Evolutionary conservation across 2,329 filamentous ascomycete genomes (phyloP).

Genomic region (Neonectria punicea): DNA sequence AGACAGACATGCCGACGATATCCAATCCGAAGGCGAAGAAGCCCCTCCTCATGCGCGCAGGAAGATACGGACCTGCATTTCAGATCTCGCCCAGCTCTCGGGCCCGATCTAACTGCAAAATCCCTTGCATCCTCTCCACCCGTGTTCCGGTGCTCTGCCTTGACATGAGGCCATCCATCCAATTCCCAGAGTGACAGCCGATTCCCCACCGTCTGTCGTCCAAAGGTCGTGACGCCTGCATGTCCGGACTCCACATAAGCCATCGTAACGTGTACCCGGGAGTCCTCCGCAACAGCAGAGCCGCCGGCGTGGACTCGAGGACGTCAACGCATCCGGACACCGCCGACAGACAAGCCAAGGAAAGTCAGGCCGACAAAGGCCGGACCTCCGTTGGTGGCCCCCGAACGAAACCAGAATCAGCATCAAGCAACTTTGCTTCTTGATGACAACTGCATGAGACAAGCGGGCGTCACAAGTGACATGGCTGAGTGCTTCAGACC

Average conservation of each 20-base stretch:
- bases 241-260: slow-evolving; percentile 21
- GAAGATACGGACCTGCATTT: slow-evolving; percentile 15
- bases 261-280: slow-evolving; percentile 4
- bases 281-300: slow-evolving; percentile 16
- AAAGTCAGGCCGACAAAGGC: background rate
- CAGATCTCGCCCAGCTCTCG: slow-evolving; percentile 17
- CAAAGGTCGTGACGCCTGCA: slow-evolving; percentile 28
- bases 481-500: slow-evolving; percentile 9
- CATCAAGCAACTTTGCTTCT: slow-evolving; percentile 18
- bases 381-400: background rate
- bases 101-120: slow-evolving; percentile 27
- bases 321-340: slow-evolving; percentile 9
- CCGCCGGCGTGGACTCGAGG: slow-evolving; percentile 17
- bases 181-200: slow-evolving; percentile 28
- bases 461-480: slow-evolving; percentile 20
- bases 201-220: slow-evolving; percentile 32
- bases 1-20: slow-evolving; percentile 12
- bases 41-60: slow-evolving; percentile 5
- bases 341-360: slow-evolving; percentile 14
- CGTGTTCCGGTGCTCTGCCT: slow-evolving; percentile 20
- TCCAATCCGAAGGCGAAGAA: slow-evolving; percentile 5
- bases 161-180: slow-evolving; percentile 30
- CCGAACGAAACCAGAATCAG: background rate
- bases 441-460: slow-evolving; percentile 1
- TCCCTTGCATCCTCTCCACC: slow-evolving; percentile 28